Conservation (phyloP, 78 protist species). For the Cyanophora paradoxa region DNA sequence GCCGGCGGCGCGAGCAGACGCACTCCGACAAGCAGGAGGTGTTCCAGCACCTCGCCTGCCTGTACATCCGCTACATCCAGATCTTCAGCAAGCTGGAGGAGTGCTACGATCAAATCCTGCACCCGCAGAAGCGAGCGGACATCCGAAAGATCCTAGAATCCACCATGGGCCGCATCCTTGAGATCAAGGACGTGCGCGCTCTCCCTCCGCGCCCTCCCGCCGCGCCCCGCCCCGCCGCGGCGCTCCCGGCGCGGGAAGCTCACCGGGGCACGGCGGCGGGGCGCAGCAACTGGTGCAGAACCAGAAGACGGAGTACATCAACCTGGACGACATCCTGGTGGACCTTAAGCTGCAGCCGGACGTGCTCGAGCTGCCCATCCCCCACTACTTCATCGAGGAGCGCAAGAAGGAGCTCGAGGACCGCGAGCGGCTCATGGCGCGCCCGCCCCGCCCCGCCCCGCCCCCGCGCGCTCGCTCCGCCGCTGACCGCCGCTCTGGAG, state of each 20-base stretch:
- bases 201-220: no score
- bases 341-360: slow-evolving; percentile 56
- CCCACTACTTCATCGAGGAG: slow-evolving; percentile 28
- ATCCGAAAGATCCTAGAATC: slow-evolving; percentile 26
- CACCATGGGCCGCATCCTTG: slow-evolving; percentile 54
- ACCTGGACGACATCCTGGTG: slow-evolving; percentile 49
- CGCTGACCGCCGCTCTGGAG: no score
- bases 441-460: no score
- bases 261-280: background rate
- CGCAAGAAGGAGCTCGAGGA: slow-evolving; percentile 15
- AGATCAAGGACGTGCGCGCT: slow-evolving; percentile 23
- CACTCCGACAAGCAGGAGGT: slow-evolving; percentile 1
- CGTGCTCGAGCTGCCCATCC: slow-evolving; percentile 50
- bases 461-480: no score
- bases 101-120: slow-evolving; percentile 56
- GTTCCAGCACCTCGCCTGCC: slow-evolving; percentile 17
- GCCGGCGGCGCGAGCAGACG: background rate
- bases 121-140: slow-evolving; percentile 60
- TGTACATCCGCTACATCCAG: slow-evolving; percentile 42
- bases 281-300: background rate
- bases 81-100: slow-evolving; percentile 48
- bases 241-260: background rate
- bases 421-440: slow-evolving; percentile 28
- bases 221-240: background rate
- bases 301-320: slow-evolving; percentile 18